A percentile compares a stretch with the other conserved stretches of the same genome.
These are phyloP conservation scores for Brassica nigra DNA, from an alignment of 345 rosid genomes.

Conservation along the genomic window DNA sequence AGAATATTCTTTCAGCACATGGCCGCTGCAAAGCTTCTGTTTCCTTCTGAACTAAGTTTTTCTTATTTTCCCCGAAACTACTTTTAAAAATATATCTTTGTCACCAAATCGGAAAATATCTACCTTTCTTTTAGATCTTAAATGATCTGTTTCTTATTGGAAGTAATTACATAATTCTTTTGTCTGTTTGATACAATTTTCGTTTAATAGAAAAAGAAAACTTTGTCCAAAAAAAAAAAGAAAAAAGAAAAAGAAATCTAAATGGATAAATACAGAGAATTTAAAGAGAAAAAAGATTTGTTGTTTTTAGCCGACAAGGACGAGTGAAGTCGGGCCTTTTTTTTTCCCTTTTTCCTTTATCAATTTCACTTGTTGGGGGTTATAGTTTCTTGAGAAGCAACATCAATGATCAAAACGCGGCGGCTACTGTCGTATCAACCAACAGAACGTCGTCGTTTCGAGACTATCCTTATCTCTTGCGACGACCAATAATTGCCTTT, in stretches of 20 bases:
- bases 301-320: constrained; percentile 33
- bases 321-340: constrained; percentile 21
- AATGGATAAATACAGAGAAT: constrained; percentile 4
- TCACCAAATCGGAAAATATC: constrained; percentile 9
- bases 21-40: constrained; percentile 31
- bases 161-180: not conserved
- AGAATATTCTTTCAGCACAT: constrained; percentile 42
- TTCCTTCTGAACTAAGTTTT: constrained; percentile 31
- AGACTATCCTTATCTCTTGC: constrained; percentile 33
- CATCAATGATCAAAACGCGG: constrained; percentile 41
- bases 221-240: no score
- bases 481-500: constrained; percentile 34
- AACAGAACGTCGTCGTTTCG: constrained; percentile 37
- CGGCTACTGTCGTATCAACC: constrained; percentile 38
- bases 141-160: not conserved
- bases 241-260: not conserved
- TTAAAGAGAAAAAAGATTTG: not conserved
- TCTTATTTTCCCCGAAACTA: not conserved
- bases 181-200: not conserved
- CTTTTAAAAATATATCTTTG: not conserved
- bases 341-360: not conserved
- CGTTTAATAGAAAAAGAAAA: no score
- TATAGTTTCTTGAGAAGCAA: constrained; percentile 32
- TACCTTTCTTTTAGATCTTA: not conserved
- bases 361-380: not conserved